Conservation (phyloP, 2,329 filamentous ascomycete genomes). For the Aspergillus pseudoviridinutans region DNA sequence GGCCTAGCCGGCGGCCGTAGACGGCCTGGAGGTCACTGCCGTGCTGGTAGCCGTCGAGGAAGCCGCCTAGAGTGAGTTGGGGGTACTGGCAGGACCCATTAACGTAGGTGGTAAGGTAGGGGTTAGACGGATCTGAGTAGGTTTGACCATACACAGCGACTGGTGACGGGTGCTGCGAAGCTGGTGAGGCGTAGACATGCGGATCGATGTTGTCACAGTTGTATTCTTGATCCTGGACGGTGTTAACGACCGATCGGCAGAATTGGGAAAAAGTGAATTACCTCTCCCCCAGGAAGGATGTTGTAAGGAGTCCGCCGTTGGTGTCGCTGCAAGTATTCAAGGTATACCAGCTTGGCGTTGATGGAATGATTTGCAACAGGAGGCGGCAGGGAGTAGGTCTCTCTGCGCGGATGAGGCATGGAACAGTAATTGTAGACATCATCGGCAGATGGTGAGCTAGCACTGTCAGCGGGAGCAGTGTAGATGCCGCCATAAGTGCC, state of each 20-base stretch:
- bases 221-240: conserved; percentile 32
- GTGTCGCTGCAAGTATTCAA: conserved; percentile 39
- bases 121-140: conserved; percentile 34
- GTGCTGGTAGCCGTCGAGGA: conserved; percentile 37
- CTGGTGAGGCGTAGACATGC: conserved; percentile 32
- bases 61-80: conserved; percentile 37
- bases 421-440: conserved; percentile 38
- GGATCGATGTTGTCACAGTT: conserved; percentile 35
- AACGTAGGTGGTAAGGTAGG: conserved; percentile 28
- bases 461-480: conserved; percentile 20
- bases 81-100: conserved; percentile 38
- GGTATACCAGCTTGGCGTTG: conserved; percentile 31
- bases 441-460: conserved; percentile 18
- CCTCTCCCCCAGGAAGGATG: conserved; percentile 37
- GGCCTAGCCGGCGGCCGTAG: conserved; percentile 29
- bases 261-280: conserved; percentile 5
- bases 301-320: conserved; percentile 39
- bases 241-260: background rate
- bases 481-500: conserved; percentile 38
- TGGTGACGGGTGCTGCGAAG: conserved; percentile 14
- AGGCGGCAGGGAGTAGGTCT: conserved; percentile 29
- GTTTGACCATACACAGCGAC: conserved; percentile 34
- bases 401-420: conserved; percentile 36
- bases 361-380: conserved; percentile 24
- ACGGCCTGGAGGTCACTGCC: conserved; percentile 32